Evolutionary conservation across 2,329 filamentous ascomycete genomes (phyloP), one percentile per base, ranked within the genome.

Genomic region (Aspergillus ochraceoroseus): DNA sequence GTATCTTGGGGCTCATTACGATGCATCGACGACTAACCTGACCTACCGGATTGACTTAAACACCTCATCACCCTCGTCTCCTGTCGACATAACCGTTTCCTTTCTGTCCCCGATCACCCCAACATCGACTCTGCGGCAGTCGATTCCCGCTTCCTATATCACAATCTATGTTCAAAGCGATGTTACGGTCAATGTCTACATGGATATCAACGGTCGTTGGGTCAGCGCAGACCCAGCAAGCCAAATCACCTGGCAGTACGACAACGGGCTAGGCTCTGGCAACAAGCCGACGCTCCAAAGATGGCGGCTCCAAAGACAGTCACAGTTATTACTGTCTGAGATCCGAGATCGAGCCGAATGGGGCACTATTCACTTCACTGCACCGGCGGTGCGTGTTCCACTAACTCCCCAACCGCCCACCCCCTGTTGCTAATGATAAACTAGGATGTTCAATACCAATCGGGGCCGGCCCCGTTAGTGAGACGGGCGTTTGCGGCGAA

Each of bases 71-170:
- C 12, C 46, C 5, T 36, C 44, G 57, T 65, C 32, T 19, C 63
- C 70, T 12, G 59, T 75, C 20, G 71, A 81, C 41, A 68, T 84
- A 38, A 73, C 71, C 2, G 62, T 84, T 20, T 83, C 80, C 6
- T 84, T 77, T 48, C 69, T 89, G 35, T 89, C 85, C 5, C 85
- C 85, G 3, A 83, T 92, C 34, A 90, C 85, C 0, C 85, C 85
- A 1, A 85, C 83, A 1, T 89, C 85, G 41, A 89, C 85, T 31
- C 70, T 89, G 54, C 76, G 85, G 48, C 85, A 90, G 68, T 81
- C 84, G 11, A 77, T 92, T 20, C 87, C 87, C n/a, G 87, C 86
- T 7, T 81, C 82, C 17, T 94, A 94, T 59, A 58, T 94, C 46
- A 83, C 78, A 4, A 72, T 90, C 27, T 66, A 80, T 54, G 83